Conservation (phyloP, 768 basidiomycete species). For the Suillus occidentalis region DNA sequence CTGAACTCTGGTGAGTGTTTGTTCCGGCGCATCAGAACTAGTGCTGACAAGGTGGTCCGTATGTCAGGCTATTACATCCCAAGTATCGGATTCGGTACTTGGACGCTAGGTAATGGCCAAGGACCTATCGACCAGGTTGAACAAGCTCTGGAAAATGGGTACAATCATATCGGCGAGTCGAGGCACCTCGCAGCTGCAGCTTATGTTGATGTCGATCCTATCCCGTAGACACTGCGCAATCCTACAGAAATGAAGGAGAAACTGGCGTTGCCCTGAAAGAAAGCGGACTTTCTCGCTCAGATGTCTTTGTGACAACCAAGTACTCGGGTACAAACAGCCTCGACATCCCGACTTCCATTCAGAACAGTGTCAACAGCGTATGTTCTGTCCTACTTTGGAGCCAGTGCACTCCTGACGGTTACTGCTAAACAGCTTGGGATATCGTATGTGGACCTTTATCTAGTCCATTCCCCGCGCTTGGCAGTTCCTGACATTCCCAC, state of each 20-base stretch:
- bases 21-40: too few species aligned
- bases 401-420: constrained; percentile 28
- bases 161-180: constrained; percentile 57
- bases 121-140: constrained; percentile 53
- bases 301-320: constrained; percentile 68
- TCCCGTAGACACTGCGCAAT: constrained; percentile 55
- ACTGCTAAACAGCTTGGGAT: neutral
- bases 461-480: constrained; percentile 61
- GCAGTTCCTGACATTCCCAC: constrained; percentile 61
- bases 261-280: constrained; percentile 40
- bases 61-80: neutral
- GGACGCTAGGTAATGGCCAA: constrained; percentile 42
- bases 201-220: neutral
- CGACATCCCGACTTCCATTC: constrained; percentile 54
- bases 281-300: constrained; percentile 53
- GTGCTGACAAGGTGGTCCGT: neutral
- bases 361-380: constrained; percentile 57
- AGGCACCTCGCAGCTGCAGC: neutral
- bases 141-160: constrained; percentile 62
- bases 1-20: neutral
- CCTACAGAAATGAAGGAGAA: constrained; percentile 59
- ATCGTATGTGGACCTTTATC: constrained; percentile 62
- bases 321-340: constrained; percentile 52
- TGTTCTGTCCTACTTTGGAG: neutral
- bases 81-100: constrained; percentile 1